A percentile compares a stretch with the other conserved stretches of the same genome.
Conservation (phyloP, 108 stramenopile species). For the Schizochytrium sp. region DNA sequence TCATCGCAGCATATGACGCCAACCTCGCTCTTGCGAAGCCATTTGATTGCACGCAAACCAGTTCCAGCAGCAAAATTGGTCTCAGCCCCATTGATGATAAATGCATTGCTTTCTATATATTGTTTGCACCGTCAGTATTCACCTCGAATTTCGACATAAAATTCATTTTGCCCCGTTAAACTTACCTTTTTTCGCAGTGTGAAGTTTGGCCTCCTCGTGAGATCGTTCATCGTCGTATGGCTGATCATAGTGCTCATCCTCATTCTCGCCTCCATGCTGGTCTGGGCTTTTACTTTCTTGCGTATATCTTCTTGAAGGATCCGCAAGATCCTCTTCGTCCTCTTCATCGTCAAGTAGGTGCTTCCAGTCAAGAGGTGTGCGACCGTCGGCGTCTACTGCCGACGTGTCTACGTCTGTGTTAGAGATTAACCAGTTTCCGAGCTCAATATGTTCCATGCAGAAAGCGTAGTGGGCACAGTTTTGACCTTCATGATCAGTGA, state of each 20-base stretch:
- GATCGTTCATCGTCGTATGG: neutral
- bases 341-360: conserved; percentile 42
- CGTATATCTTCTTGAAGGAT: neutral
- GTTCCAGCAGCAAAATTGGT: conserved; percentile 56
- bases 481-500: conserved; percentile 37
- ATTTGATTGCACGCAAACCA: conserved; percentile 42
- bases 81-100: conserved; percentile 46
- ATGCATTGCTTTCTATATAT: conserved; percentile 52
- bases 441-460: conserved; percentile 59
- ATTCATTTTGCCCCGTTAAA: neutral
- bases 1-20: conserved; percentile 48
- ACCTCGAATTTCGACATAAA: too few relatives aligned
- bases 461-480: conserved; percentile 47
- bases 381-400: conserved; percentile 59
- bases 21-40: conserved; percentile 56
- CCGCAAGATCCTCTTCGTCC: neutral
- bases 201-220: conserved; percentile 17
- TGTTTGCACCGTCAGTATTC: too few relatives aligned
- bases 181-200: conserved; percentile 19
- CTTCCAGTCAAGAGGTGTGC: conserved; percentile 35
- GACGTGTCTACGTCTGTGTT: conserved; percentile 37
- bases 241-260: neutral
- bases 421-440: conserved; percentile 49
- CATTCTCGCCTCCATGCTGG: neutral
- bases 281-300: neutral